Evolutionary conservation across 192 early-diverging fungal genomes (phyloP).

Genomic region (Tieghemiomyces parasiticus): DNA sequence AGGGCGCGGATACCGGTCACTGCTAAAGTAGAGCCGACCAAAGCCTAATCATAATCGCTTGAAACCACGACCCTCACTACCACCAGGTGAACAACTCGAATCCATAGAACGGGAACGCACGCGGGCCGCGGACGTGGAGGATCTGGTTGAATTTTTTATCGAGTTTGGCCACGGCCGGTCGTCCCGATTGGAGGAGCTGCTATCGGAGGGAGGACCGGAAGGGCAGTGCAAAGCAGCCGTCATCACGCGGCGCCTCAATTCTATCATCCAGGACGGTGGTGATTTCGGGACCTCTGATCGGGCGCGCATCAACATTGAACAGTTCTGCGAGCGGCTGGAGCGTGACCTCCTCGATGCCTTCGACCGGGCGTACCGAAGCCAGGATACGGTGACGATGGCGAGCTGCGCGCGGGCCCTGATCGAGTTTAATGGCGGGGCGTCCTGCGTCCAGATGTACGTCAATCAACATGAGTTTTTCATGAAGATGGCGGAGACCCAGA

Average conservation of each 20-base stretch:
- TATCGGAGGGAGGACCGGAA: conserved; percentile 55
- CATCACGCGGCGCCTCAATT: conserved; percentile 66
- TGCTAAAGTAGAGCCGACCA: too few species aligned
- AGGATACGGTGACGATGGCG: conserved; percentile 54
- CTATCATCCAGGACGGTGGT: conserved; percentile 37
- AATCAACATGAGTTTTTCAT: conserved; percentile 96
- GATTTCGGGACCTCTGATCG: conserved; percentile 27
- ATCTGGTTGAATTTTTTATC: conserved; percentile 85
- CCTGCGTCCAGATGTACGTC: conserved; percentile 86
- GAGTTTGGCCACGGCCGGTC: conserved; percentile 72
- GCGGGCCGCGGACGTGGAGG: conserved; percentile 73
- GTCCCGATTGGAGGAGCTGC: conserved; percentile 55
- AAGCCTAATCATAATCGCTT: too few species aligned
- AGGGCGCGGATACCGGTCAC: too few species aligned
- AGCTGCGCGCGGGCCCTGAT: conserved; percentile 65
- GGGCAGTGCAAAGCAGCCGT: conserved; percentile 80
- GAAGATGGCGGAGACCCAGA: conserved; percentile 42
- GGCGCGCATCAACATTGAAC: conserved; percentile 77
- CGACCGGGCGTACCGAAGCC: conserved; percentile 66
- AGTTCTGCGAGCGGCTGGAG: conserved; percentile 86
- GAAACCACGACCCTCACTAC: too few species aligned
- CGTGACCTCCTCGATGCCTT: conserved; percentile 76
- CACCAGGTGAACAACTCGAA: conserved; percentile 85
- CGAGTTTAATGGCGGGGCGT: conserved; percentile 93
- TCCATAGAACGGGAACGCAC: conserved; percentile 84